These are phyloP conservation scores for Termitomyces sp. DNA, from an alignment of 768 basidiomycete genomes.

Conservation along the genomic window DNA sequence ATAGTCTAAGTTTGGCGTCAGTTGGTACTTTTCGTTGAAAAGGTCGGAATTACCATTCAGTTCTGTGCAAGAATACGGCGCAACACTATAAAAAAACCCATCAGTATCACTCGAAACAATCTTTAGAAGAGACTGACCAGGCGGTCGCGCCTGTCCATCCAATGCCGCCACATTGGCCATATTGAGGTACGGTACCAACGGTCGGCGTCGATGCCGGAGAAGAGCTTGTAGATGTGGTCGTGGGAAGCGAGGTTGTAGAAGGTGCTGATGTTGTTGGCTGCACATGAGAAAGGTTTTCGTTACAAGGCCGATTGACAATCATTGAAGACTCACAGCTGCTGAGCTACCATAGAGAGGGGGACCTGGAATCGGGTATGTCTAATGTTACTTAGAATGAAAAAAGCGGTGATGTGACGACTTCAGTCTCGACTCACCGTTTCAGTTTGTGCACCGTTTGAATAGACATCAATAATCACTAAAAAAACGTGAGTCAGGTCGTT, in stretches of 20 bases:
- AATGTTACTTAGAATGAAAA: not conserved
- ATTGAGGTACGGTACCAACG: constrained; percentile 29
- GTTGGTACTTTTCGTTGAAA: not conserved
- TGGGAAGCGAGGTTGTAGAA: constrained; percentile 6
- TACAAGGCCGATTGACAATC: not conserved
- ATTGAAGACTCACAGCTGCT: not conserved
- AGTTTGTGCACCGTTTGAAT: constrained; percentile 32
- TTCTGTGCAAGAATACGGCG: constrained; percentile 31
- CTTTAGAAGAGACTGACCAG: constrained; percentile 23
- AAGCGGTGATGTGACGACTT: no score
- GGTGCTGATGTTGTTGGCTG: not conserved
- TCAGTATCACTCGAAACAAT: not conserved
- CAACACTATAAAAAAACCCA: constrained; percentile 17
- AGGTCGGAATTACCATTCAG: constrained; percentile 24
- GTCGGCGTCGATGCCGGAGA: constrained; percentile 12
- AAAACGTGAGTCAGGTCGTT: constrained; percentile 11
- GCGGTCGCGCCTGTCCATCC: constrained; percentile 32
- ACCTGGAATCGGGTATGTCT: constrained; percentile 35
- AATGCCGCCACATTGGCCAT: constrained; percentile 39
- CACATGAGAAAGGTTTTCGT: not conserved
- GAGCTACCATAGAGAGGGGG: constrained; percentile 39
- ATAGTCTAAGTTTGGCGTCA: constrained; percentile 21
- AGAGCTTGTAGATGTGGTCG: constrained; percentile 16
- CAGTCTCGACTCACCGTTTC: constrained; percentile 13
- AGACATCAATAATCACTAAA: constrained; percentile 35